These are phyloP conservation scores for Salix viminalis DNA, from an alignment of 345 rosid genomes.

Conservation along the genomic window DNA sequence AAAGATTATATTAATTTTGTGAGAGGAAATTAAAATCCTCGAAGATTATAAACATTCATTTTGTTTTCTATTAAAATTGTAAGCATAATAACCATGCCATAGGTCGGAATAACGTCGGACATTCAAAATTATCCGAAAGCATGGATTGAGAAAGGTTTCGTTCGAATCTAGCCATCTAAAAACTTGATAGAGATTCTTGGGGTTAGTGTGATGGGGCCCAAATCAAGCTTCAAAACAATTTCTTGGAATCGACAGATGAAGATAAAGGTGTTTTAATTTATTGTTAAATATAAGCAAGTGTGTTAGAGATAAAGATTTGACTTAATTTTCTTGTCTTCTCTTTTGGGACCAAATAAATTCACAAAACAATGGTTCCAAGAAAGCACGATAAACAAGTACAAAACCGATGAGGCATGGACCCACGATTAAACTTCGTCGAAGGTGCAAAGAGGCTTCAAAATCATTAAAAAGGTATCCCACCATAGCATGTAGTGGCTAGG, in stretches of 20 bases:
- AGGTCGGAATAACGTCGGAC: no score
- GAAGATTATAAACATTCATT: no score
- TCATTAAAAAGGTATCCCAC: not conserved
- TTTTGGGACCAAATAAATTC: not conserved
- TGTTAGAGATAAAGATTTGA: not conserved
- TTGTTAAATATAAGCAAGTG: not conserved
- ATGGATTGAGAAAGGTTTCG: no score
- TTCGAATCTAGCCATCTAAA: not conserved
- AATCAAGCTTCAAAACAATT: not conserved
- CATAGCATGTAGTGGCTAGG: no score
- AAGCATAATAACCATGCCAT: no score
- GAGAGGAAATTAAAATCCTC: no score
- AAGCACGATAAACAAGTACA: not conserved
- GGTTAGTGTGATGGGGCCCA: not conserved
- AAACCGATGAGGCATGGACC: conserved; percentile 3
- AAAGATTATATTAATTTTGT: no score
- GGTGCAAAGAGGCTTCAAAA: conserved; percentile 17
- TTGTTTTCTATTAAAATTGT: no score
- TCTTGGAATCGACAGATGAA: not conserved
- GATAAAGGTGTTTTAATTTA: no score
- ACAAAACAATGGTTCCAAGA: not conserved
- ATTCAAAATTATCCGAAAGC: no score
- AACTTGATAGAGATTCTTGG: not conserved
- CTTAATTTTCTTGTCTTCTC: not conserved
- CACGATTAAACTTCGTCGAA: conserved; percentile 25